Evolutionary conservation across 2,329 filamentous ascomycete species (phyloP).

Genomic region (Acrodontium crateriforme): DNA sequence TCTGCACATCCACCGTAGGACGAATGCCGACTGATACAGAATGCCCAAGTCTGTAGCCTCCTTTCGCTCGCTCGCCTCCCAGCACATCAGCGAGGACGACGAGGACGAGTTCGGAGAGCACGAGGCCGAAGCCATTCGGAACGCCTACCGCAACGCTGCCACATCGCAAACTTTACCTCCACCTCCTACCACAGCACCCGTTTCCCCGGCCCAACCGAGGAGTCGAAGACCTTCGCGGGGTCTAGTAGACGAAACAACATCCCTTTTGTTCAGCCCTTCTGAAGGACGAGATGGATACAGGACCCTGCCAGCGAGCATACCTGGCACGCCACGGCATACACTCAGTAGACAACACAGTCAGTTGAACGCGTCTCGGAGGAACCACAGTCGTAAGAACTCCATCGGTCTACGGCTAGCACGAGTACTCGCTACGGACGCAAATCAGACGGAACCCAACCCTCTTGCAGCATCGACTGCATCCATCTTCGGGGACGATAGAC

Average conservation of each 20-base stretch:
- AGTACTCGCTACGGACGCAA: slow-evolving; percentile 10
- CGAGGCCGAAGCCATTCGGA: slow-evolving; percentile 9
- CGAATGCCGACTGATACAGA: too few species aligned
- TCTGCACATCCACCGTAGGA: too few species aligned
- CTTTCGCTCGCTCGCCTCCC: slow-evolving; percentile 17
- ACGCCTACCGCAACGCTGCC: slow-evolving; percentile 14
- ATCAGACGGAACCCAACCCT: slow-evolving; percentile 19
- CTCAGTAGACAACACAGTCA: slow-evolving; percentile 17
- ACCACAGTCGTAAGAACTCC: slow-evolving; percentile 38
- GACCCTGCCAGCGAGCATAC: slow-evolving; percentile 5
- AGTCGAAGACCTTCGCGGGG: neutral
- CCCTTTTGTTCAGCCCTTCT: slow-evolving; percentile 5
- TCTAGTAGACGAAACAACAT: neutral
- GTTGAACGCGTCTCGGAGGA: slow-evolving; percentile 13
- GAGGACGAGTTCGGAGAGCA: slow-evolving; percentile 11
- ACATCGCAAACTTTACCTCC: too few species aligned
- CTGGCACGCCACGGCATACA: slow-evolving; percentile 8
- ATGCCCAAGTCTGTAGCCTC: slow-evolving; percentile 16
- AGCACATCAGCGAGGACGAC: slow-evolving; percentile 16
- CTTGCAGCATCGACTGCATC: slow-evolving; percentile 52
- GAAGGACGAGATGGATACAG: slow-evolving; percentile 2
- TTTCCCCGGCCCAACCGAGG: neutral
- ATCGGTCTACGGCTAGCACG: slow-evolving; percentile 21
- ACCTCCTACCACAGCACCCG: slow-evolving; percentile 1
- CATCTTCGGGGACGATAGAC: slow-evolving; percentile 64